Evolutionary conservation across 2,329 filamentous ascomycete genomes (phyloP).

Genomic region (Arthrobotrys sinensis): DNA sequence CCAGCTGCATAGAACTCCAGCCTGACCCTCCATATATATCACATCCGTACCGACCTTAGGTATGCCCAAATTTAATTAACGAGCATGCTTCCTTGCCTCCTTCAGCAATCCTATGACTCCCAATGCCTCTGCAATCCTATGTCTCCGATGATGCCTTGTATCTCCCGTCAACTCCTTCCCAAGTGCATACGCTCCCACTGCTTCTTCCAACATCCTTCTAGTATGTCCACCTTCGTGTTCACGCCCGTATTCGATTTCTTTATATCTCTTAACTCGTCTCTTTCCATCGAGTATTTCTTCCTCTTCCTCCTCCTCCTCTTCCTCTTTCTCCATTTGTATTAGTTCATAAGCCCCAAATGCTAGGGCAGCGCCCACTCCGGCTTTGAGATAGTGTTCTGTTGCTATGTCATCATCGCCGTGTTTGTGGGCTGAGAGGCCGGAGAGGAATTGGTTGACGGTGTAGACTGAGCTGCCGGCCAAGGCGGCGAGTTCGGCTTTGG

Average conservation of each 20-base stretch:
- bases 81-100: neutral
- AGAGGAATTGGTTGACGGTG: neutral
- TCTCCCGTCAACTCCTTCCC: conserved; percentile 7
- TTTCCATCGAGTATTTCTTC: neutral
- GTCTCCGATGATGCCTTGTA: conserved; percentile 7
- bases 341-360: conserved; percentile 5
- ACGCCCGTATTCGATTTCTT: conserved; percentile 5
- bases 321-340: neutral
- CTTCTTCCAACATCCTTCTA: conserved; percentile 11
- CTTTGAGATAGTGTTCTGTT: conserved; percentile 18
- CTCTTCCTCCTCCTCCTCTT: neutral
- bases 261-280: neutral
- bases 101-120: conserved; percentile 5
- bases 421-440: conserved; percentile 3
- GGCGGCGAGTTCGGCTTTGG: conserved; percentile 13
- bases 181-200: conserved; percentile 4
- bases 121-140: conserved; percentile 2
- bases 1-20: too few relatives aligned
- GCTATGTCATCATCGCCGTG: neutral
- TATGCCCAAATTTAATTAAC: neutral
- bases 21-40: too few relatives aligned
- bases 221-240: conserved; percentile 18
- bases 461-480: conserved; percentile 7
- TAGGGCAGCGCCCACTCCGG: neutral
- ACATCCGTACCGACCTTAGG: too few relatives aligned